Conservation (phyloP, 805 yeast species). For the Blastobotrys americana region DNA sequence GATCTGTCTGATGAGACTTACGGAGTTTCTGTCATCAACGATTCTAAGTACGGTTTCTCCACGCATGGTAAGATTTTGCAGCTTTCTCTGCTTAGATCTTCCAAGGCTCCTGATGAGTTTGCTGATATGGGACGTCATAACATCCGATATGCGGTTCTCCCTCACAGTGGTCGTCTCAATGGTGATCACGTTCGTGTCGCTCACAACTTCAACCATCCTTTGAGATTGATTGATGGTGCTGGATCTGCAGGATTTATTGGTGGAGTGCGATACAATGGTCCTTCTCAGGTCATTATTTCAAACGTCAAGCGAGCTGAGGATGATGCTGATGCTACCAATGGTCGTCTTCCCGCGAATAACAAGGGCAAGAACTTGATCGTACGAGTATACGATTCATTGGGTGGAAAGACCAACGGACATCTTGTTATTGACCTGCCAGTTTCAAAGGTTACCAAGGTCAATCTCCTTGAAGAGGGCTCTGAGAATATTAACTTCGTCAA, state of each 20-base stretch:
- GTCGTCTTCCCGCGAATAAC: conserved; percentile 30
- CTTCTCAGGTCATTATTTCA: conserved; percentile 56
- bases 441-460: conserved; percentile 42
- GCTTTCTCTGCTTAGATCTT: conserved; percentile 75
- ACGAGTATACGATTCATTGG: conserved; percentile 80
- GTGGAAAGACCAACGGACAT: conserved; percentile 59
- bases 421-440: conserved; percentile 48
- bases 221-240: conserved; percentile 15
- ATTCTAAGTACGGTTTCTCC: conserved; percentile 85
- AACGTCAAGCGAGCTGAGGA: conserved; percentile 83
- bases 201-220: conserved; percentile 65
- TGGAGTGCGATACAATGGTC: conserved; percentile 37
- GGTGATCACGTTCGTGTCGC: conserved; percentile 64
- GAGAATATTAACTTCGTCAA: conserved; percentile 13
- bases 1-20: conserved; percentile 79
- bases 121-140: conserved; percentile 93
- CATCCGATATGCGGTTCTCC: conserved; percentile 75
- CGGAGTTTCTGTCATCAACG: conserved; percentile 80
- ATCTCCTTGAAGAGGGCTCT: conserved; percentile 20
- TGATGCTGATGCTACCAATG: conserved; percentile 42
- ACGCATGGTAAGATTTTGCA: conserved; percentile 87
- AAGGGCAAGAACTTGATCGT: conserved; percentile 48
- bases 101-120: conserved; percentile 88
- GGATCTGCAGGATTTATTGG: conserved; percentile 15
- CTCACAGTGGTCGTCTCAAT: conserved; percentile 65